Base-by-base conservation (phyloP, 1,284 basidiomycete species). In the Coniferiporia sulphurascens region DNA sequence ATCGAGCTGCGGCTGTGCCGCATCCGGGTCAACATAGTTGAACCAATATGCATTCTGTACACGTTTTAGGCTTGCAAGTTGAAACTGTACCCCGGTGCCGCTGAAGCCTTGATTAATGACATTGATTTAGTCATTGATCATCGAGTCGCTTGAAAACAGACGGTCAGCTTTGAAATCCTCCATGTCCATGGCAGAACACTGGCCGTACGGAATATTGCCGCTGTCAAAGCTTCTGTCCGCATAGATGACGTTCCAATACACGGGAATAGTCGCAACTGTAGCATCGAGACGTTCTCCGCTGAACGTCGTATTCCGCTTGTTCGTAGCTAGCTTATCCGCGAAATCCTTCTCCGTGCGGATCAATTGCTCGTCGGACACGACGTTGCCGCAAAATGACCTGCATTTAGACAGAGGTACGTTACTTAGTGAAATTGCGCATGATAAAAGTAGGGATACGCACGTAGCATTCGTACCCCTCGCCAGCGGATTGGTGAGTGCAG, bases 201-300 rank as follows among this genome's bases (percentile, higher is more conserved):
- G n/a, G 5, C 69, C 75, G 46, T 66, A 78, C 75, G 76, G 74
- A 56, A 81, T 65, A 62, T 78, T 77, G 17, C 79, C 81, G 27
- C 76, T 76, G 27, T 67, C 65, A 15, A 70, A 49, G 22, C 76
- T 74, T 3, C 60, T 64, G 64, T 76, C 72, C 58, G 72, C 62
- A 65, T 68, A 70, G 64, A 83, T 72, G 58, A 81, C 78, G 65
- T 82, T 77, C 71, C 76, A 80, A 70, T 77, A 75, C 36, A 82
- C 73, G 58, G 74, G 64, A 35, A 72, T 43, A n/a, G 46, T 51
- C 9, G 38, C 19, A 32, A 70, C 66, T 17, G 72, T 68, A n/a
- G 65, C 67, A 12, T 43, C n/a, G 41, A 43, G 41, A 27, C 5
- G 2, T 43, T 43, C 41, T 2, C n/a, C 12, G 10, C 41, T n/a